Evolutionary conservation across 2,329 filamentous ascomycete genomes (phyloP), one percentile per base, ranked within the genome.

Genomic region (Claviceps humidiphila): DNA sequence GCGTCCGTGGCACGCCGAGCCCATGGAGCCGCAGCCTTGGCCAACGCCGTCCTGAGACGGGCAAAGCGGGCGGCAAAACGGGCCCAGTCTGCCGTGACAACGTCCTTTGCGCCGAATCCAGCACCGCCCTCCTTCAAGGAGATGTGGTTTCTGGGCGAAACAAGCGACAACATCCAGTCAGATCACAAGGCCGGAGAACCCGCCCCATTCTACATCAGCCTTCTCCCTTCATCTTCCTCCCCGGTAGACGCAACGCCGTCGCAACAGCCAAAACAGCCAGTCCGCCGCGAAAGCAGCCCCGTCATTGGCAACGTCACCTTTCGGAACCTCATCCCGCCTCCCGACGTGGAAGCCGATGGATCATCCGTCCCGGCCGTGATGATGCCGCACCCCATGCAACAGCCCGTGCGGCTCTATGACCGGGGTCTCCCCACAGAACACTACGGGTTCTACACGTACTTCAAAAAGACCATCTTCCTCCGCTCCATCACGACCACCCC

Each of bases 381-480:
- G 56, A 79, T 93, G 46, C 87, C 89, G 0, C 73, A 78, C 7
- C 79, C 85, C 0, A 69, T 74, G 0, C 80, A 84, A 54, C 93
- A 97, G 61, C 91, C 89, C 0, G 73, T 97, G 13, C 81, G 87
- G 1, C 77, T 97, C 1, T 97, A 84, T 66, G 88, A 97, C 65
- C 85, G 89, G 20, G 89, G 86, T 17, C 73, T 86, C 30, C 71
- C 77, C 2, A 84, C 84, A 0, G 91, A 97, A 66, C 89, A 95
- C 68, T 96, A 94, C 66, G 89, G 88, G 2, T 96, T 96, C 70
- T 96, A 95, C 70, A 87, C 80, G 0, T 94, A 95, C 72, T 97
- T 87, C 67, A 83, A 89, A 68, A 87, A 89, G 58, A 85, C 84
- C 8, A 87, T 95, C 57, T 95, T 91, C 71, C 74, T 95, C 56